phyloP scores from a whole-genome alignment of 495 filamentous ascomycete species.

The Penicillium simplicissimum region DNA sequence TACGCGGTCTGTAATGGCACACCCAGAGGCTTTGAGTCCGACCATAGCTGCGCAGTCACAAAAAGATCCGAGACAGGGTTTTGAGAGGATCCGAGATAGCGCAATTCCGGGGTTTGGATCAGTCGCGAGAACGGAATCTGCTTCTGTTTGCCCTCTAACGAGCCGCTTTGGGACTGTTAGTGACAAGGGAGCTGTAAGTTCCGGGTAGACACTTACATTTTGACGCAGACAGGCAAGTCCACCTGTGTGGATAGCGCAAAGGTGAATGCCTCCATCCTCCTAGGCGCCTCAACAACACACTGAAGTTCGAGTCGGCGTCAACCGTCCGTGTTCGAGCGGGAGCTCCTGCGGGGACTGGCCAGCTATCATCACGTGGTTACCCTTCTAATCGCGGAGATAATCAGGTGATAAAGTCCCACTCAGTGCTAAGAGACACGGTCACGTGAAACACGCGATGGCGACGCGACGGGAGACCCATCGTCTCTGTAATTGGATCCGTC shows the following conservation, averaged over 20 bases:
- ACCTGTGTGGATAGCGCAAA: conserved; percentile 85
- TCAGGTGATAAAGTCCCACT: neutral
- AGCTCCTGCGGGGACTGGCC: conserved; percentile 19
- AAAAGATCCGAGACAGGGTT: conserved; percentile 82
- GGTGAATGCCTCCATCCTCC: conserved; percentile 85
- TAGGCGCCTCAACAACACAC: conserved; percentile 4
- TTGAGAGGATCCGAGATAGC: conserved; percentile 80
- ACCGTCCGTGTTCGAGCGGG: neutral
- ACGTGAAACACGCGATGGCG: conserved; percentile 4
- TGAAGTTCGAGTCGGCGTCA: neutral
- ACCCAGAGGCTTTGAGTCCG: conserved; percentile 91
- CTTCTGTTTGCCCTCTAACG: conserved; percentile 82
- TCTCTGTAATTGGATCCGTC: neutral
- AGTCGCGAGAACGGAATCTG: conserved; percentile 77
- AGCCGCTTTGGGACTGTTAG: conserved; percentile 57
- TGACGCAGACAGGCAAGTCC: conserved; percentile 75
- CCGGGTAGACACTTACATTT: conserved; percentile 60
- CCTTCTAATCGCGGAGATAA: neutral
- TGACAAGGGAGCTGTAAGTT: neutral
- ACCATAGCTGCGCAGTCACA: conserved; percentile 90
- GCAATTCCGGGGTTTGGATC: conserved; percentile 71
- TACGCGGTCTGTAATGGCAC: conserved; percentile 91
- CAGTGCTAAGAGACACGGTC: neutral
- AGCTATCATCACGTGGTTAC: conserved; percentile 20
- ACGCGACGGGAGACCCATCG: conserved; percentile 2